These are phyloP conservation scores for Saururus chinensis DNA, from an alignment of 164 flowering plant genomes.

Conservation along the genomic window DNA sequence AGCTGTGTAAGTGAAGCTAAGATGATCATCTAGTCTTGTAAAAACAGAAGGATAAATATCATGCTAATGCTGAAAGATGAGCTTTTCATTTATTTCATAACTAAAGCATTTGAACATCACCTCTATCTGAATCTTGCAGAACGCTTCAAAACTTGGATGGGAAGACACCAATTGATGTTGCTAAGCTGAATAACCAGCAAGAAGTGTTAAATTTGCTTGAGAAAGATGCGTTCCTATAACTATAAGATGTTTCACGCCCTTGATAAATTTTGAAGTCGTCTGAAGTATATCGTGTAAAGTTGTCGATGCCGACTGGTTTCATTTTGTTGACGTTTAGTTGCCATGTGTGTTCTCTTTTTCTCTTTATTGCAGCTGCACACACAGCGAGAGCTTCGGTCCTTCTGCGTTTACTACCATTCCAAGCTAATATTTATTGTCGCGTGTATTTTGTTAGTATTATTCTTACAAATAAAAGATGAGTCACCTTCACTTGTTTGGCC, in stretches of 20 bases:
- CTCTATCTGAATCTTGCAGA: constrained; percentile 24
- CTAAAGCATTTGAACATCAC: background rate
- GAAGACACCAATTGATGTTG: constrained; percentile 92
- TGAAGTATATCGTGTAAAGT: background rate
- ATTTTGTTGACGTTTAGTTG: background rate
- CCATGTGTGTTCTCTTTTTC: background rate
- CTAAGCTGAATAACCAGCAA: constrained; percentile 81
- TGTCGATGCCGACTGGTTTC: background rate
- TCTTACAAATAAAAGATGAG: no score
- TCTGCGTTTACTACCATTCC: background rate
- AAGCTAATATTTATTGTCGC: no score
- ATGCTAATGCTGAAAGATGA: no score
- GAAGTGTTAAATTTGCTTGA: constrained; percentile 86
- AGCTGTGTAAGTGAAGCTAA: constrained; percentile 66
- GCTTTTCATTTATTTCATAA: background rate
- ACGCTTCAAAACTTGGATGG: constrained; percentile 95
- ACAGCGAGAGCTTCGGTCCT: background rate
- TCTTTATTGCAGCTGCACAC: background rate
- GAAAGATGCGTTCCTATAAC: constrained; percentile 83
- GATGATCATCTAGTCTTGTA: background rate
- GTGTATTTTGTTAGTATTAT: no score
- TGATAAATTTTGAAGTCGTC: background rate
- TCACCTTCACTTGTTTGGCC: no score
- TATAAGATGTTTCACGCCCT: background rate
- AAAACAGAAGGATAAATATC: no score